These are phyloP conservation scores for Cytospora leucostoma DNA, from an alignment of 2,329 filamentous ascomycete genomes.

Conservation along the genomic window DNA sequence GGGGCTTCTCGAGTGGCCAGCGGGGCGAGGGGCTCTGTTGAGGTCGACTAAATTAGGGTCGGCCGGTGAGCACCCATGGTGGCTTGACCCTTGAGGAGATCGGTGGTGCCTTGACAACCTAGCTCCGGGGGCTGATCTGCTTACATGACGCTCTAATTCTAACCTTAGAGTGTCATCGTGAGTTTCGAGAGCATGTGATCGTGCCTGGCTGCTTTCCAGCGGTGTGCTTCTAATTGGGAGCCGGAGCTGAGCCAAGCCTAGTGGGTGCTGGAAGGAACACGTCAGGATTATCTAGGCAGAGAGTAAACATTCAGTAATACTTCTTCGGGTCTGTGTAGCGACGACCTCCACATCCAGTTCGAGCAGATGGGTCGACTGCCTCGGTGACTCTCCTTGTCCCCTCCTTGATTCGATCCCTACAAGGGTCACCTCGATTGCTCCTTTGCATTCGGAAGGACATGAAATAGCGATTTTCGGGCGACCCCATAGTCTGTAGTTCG, in stretches of 20 bases:
- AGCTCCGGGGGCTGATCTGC: not conserved
- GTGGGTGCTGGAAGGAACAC: not conserved
- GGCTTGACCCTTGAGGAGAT: not conserved
- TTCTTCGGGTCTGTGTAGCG: not conserved
- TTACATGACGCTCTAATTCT: not conserved
- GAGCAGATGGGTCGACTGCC: not conserved
- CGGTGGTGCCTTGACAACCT: not conserved
- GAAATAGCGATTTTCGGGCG: no score
- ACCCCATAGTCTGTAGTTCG: no score
- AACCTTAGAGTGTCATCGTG: not conserved
- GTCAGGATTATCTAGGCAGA: not conserved
- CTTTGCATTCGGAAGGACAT: not conserved
- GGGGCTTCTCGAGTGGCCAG: not conserved
- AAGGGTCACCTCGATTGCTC: not conserved
- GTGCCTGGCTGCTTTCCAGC: not conserved
- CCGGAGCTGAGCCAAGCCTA: not conserved
- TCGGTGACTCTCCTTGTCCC: not conserved
- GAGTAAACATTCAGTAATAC: not conserved
- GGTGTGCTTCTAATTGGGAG: not conserved
- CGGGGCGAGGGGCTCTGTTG: not conserved
- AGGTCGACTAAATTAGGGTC: not conserved
- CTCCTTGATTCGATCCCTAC: not conserved
- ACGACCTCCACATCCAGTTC: not conserved
- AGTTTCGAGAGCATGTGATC: not conserved
- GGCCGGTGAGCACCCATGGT: not conserved